These are phyloP conservation scores for Cyanidioschyzon merolae DNA, from an alignment of 23 red algal species.

Conservation along the genomic window DNA sequence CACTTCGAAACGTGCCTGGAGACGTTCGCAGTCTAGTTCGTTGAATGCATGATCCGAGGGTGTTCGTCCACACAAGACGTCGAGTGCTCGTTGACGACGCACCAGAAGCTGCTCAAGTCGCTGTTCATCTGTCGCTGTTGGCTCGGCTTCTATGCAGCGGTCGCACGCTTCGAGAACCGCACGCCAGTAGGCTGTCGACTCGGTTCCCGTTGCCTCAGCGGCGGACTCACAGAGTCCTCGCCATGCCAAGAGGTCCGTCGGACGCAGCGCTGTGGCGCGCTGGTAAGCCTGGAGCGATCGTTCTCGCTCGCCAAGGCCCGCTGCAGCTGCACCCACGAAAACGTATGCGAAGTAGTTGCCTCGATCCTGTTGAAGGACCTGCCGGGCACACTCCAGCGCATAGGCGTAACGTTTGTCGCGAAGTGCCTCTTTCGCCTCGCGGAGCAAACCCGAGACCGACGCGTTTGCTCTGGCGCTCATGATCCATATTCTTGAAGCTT, in stretches of 20 bases:
- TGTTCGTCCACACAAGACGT: neutral
- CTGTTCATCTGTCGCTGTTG: neutral
- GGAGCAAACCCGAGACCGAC: neutral
- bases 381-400: neutral
- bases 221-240: neutral
- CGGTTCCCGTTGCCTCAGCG: neutral
- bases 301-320: slow-evolving; percentile 5
- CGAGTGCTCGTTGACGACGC: neutral
- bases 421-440: neutral
- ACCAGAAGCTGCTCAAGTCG: neutral
- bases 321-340: slow-evolving; percentile 2
- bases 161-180: neutral
- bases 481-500: too few relatives aligned
- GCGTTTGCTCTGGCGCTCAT: too few relatives aligned
- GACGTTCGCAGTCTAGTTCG: neutral
- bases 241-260: neutral
- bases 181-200: neutral
- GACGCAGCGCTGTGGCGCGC: neutral
- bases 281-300: slow-evolving; percentile 11
- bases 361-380: slow-evolving; percentile 1
- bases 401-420: neutral
- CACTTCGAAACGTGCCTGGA: neutral
- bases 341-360: slow-evolving; percentile 8
- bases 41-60: neutral
- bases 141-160: neutral